Conservation (phyloP, 805 yeast species). For the Scheffersomyces stipitis region DNA sequence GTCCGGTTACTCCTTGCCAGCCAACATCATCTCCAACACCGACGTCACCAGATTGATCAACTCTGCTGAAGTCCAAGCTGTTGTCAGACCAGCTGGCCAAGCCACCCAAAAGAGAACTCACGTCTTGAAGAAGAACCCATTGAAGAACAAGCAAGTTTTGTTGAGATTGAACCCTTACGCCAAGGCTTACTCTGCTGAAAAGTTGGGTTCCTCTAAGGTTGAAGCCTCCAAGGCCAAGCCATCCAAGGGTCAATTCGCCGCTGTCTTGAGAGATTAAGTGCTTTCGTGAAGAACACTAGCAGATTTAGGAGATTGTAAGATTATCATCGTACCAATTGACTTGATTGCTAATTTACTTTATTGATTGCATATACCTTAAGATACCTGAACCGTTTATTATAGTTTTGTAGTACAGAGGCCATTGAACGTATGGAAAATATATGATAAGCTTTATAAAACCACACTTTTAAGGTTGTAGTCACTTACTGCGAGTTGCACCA, state of each 20-base stretch:
- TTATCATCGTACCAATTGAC: no score
- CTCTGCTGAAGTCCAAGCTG: constrained; percentile 99
- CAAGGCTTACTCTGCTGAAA: constrained; percentile 90
- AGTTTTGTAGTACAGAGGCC: no score
- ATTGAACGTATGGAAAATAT: no score
- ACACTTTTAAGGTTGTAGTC: no score
- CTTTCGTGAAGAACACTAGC: no score
- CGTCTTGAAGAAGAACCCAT: constrained; percentile 85
- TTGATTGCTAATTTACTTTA: no score
- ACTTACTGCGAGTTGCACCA: no score
- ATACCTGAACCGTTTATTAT: no score
- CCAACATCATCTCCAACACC: constrained; percentile 91
- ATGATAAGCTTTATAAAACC: no score
- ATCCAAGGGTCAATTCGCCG: constrained; percentile 69
- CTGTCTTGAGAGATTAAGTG: constrained; percentile 57
- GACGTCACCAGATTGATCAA: constrained; percentile 96
- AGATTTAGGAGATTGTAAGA: no score
- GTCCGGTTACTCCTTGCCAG: constrained; percentile 89
- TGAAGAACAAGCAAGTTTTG: constrained; percentile 98
- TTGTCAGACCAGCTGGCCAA: constrained; percentile 94
- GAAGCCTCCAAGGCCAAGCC: constrained; percentile 61
- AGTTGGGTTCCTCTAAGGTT: constrained; percentile 81
- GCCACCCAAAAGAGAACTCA: constrained; percentile 96
- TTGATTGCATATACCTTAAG: no score
- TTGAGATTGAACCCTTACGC: constrained; percentile 99